Evolutionary conservation across 805 yeast species (phyloP).

Genomic region (Yarrowia osloensis): DNA sequence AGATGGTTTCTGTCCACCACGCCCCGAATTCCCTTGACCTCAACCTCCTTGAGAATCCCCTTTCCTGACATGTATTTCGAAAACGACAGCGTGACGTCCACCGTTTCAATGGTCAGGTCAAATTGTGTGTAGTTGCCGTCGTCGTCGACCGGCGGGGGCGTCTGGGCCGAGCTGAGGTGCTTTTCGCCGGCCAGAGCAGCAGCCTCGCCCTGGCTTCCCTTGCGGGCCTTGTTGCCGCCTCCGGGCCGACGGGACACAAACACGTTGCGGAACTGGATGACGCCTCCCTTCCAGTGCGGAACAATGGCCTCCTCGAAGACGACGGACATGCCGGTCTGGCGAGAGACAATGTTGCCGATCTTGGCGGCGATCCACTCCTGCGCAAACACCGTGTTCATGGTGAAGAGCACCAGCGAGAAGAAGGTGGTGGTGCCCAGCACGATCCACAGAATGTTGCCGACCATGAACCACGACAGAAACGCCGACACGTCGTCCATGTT

Average conservation of each 20-base stretch:
- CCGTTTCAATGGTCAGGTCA: conserved; percentile 85
- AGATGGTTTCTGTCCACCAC: conserved; percentile 90
- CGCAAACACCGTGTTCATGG: conserved; percentile 81
- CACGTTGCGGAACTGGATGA: conserved; percentile 79
- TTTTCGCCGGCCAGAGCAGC: conserved; percentile 46
- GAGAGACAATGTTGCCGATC: conserved; percentile 80
- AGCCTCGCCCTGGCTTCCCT: conserved; percentile 75
- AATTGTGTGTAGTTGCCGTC: conserved; percentile 97
- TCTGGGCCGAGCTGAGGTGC: conserved; percentile 41
- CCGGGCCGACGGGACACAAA: conserved; percentile 84
- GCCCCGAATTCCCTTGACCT: conserved; percentile 84
- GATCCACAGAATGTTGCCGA: conserved; percentile 80
- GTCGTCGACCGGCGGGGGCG: conserved; percentile 44
- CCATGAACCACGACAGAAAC: conserved; percentile 84
- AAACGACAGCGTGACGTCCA: conserved; percentile 76
- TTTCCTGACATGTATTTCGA: conserved; percentile 86
- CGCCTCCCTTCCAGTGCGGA: conserved; percentile 90
- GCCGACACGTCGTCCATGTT: conserved; percentile 92
- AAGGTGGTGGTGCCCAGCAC: conserved; percentile 91
- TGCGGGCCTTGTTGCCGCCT: conserved; percentile 51
- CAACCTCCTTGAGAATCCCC: conserved; percentile 81
- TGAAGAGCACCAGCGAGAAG: conserved; percentile 72
- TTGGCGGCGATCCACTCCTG: conserved; percentile 82
- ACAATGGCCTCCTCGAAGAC: conserved; percentile 92
- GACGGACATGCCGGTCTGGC: conserved; percentile 78